Evolutionary conservation across 495 filamentous ascomycete species (phyloP), one percentile per base, ranked within the genome.

Genomic region (Xylaria flabelliformis): DNA sequence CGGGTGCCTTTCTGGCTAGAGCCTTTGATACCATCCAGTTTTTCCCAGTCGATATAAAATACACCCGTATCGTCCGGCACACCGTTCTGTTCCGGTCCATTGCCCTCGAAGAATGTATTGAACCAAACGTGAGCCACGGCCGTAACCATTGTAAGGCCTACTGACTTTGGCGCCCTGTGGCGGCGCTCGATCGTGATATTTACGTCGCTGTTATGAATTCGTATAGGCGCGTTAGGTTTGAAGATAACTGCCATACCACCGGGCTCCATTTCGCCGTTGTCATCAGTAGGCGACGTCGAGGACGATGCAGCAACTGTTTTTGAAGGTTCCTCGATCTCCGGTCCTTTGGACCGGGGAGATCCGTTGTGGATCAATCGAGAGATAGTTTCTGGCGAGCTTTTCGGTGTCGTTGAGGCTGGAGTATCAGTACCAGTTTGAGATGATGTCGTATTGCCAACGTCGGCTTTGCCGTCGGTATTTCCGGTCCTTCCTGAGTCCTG

Each of bases 121-220:
- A 97, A 97, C 96, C 96, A 99, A 41, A 97, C 92, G 71, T 98
- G 94, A 1, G 95, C 94, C 46, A 98, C 91, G 0, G 94, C 90
- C 5, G 95, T 98, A 10, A 97, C 94, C 90, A 98, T 92, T 5
- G 93, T 92, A 73, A 93, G 88, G 6, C 92, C 92, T 80, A 93
- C 91, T 1, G 88, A 88, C 19, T 89, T 90, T 76, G 92, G 93
- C 65, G 91, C 93, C 61, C 93, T 89, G 72, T 83, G 84, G 24
- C 84, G 75, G 19, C 93, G 88, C 78, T 97, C 94, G 61, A 98
- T 88, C 73, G 92, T 90, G 74, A 99, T 93, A 79, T 97, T 97
- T 73, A 98, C 85, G 77, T 99, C 96, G 71, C 89, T 92, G 48
- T 89, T 92, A 2, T 92, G 91, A 5, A 98, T 80, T 32, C 91